phyloP scores from a whole-genome alignment of 768 basidiomycete genomes.

The Russula abietina region DNA sequence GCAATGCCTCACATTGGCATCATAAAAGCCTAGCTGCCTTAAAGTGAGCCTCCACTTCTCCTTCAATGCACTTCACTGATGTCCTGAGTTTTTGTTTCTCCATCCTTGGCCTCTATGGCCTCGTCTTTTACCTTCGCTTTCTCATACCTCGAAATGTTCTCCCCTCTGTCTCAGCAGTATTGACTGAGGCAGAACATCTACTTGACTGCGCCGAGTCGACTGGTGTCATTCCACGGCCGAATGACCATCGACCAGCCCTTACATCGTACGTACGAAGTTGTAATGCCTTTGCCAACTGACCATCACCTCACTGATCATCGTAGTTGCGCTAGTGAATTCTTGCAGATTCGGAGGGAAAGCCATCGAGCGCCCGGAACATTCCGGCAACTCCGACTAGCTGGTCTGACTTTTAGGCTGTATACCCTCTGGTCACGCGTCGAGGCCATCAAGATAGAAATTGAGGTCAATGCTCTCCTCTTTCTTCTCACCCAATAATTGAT shows the following conservation, averaged over 20 bases:
- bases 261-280: not conserved
- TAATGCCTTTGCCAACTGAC: too few species aligned
- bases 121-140: too few species aligned
- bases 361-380: not conserved
- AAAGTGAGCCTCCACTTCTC: too few species aligned
- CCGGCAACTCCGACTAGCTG: conserved; percentile 2
- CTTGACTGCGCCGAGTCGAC: too few species aligned
- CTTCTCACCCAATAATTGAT: not conserved
- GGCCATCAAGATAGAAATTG: not conserved
- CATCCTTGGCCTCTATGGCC: not conserved
- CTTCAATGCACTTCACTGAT: too few species aligned
- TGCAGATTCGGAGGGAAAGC: conserved; percentile 4
- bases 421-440: not conserved
- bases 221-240: too few species aligned
- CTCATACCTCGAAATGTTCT: too few species aligned
- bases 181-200: not conserved
- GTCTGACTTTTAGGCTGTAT: not conserved
- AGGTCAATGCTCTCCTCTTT: not conserved
- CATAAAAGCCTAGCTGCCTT: too few species aligned
- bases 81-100: not conserved
- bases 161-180: too few species aligned
- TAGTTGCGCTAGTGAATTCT: not conserved
- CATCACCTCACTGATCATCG: not conserved
- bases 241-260: not conserved
- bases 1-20: too few species aligned